Evolutionary conservation across 164 flowering plant species (phyloP).

Genomic region (Magnolia changhungtana): DNA sequence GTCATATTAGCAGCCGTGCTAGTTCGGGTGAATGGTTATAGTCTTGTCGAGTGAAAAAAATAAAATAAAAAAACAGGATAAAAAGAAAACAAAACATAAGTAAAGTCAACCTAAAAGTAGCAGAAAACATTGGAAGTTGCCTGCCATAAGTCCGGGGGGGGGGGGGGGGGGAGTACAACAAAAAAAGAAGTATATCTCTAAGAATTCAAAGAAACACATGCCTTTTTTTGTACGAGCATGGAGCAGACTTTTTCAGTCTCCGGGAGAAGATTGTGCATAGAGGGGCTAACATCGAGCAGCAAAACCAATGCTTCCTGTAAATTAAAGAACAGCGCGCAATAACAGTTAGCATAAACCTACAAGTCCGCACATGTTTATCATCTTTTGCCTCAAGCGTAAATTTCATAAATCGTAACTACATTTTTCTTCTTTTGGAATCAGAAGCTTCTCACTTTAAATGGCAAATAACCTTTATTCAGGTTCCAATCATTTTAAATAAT

Average conservation of each 20-base stretch:
- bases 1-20: neutral
- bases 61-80: neutral
- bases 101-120: neutral
- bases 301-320: slow-evolving; percentile 69
- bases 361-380: neutral
- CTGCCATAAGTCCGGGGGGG: neutral
- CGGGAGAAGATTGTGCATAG: slow-evolving; percentile 69
- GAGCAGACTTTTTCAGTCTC: slow-evolving; percentile 73
- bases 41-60: neutral
- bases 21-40: neutral
- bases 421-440: too few species aligned
- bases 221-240: slow-evolving; percentile 86
- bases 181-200: neutral
- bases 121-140: neutral
- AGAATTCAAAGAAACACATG: slow-evolving; percentile 8
- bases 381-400: neutral
- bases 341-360: neutral
- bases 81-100: neutral
- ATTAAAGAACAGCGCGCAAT: neutral
- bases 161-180: too few species aligned
- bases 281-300: slow-evolving; percentile 82
- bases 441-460: too few species aligned
- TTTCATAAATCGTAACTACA: neutral
- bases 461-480: neutral
- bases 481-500: neutral